Evolutionary conservation across 768 basidiomycete genomes (phyloP), one percentile per base, ranked within the genome.

Genomic region (Infundibulicybe gibba): DNA sequence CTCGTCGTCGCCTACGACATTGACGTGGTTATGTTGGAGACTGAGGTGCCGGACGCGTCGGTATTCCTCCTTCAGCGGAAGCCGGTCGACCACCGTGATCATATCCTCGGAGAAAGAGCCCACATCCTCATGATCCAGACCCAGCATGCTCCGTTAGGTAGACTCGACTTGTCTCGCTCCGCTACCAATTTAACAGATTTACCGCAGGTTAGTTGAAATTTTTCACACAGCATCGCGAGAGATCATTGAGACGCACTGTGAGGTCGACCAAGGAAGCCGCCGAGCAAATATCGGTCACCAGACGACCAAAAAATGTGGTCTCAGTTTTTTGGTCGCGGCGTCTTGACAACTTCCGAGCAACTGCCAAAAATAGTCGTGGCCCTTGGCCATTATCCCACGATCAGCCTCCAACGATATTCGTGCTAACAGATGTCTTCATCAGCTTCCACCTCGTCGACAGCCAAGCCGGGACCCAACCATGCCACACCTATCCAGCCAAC

Each of bases 61-160:
- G 54, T 77, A 77, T 54, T 85, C 83, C 32, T 79, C 76, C 47
- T 72, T 67, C 42, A 69, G 70, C 2, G 86, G 86, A 37, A 88
- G 72, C 19, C 80, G 75, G 64, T 84, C 74, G 51, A 71, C 62
- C 32, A 84, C 69, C 51, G 68, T 77, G 56, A 83, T 79, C 77
- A 80, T 78, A 55, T 79, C 80, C n/a, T 79, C 72, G 61, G 71
- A 68, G 52, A 74, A 74, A 44, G 68, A 69, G 14, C 63, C 53
- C 32, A 61, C 53, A 33, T 63, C 59, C 40, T 62, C 66, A 37
- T 59, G 54, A 43, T 66, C 56, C 42, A 52, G 47, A 44, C 61
- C 56, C 45, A 62, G 55, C 59, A 64, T 58, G 48, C 56, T 52
- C 34, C 3, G 33, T 25, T 40, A 33, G 34, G 40, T 44, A 52